A percentile compares a stretch with the other conserved stretches of the same genome.
These are phyloP conservation scores for Dactylonectria macrodidyma DNA, from an alignment of 2,329 filamentous ascomycete genomes.

Conservation along the genomic window DNA sequence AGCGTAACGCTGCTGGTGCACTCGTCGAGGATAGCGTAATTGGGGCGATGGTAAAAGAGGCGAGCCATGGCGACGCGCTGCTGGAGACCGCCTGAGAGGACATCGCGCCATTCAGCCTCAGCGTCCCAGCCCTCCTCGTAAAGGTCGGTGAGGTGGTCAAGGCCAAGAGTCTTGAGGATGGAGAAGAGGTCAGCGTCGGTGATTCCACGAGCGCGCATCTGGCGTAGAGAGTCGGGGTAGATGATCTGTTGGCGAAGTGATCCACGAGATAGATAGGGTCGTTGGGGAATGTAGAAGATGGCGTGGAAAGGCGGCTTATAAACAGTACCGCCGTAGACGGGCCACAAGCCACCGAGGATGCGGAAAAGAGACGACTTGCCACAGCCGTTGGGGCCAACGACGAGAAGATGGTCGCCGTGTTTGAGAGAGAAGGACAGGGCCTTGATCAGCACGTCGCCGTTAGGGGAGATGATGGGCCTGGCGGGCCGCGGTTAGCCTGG, in stretches of 20 bases:
- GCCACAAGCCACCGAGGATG: conserved; percentile 96
- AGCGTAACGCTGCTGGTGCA: conserved; percentile 96
- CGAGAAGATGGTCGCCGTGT: conserved; percentile 90
- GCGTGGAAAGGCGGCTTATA: conserved; percentile 91
- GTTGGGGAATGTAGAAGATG: conserved; percentile 98
- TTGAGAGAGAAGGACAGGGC: conserved; percentile 89
- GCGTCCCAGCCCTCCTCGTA: conserved; percentile 89
- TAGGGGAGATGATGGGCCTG: conserved; percentile 93
- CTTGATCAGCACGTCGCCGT: conserved; percentile 91
- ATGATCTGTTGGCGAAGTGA: conserved; percentile 97
- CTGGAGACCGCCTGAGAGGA: conserved; percentile 91
- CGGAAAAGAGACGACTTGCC: conserved; percentile 97
- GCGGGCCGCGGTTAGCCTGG: not conserved
- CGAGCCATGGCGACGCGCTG: conserved; percentile 97
- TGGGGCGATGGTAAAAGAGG: conserved; percentile 91
- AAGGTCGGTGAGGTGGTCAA: conserved; percentile 85
- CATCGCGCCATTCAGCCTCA: conserved; percentile 96
- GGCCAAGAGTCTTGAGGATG: conserved; percentile 84
- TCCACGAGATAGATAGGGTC: conserved; percentile 92
- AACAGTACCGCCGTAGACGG: conserved; percentile 95
- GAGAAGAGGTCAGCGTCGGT: conserved; percentile 85
- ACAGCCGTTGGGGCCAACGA: conserved; percentile 97
- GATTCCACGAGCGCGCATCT: conserved; percentile 88
- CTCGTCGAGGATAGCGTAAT: conserved; percentile 96
- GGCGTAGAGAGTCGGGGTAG: conserved; percentile 90